Conservation (phyloP, 1,139 yeast genomes). For the Kluyveromyces marxianus region DNA sequence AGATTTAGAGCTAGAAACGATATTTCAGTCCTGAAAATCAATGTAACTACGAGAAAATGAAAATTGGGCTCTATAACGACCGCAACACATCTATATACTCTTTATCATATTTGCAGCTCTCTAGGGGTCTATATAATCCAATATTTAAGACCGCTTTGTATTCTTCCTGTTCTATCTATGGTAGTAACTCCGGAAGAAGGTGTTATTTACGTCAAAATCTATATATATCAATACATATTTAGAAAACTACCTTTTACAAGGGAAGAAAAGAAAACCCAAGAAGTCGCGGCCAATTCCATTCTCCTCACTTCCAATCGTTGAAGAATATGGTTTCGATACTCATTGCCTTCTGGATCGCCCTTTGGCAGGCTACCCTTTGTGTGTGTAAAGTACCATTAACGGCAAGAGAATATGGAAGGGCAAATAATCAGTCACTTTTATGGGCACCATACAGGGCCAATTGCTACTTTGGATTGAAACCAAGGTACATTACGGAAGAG, state of each 20-base stretch:
- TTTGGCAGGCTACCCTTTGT: background rate
- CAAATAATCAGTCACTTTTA: conserved; percentile 40
- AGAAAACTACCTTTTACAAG: no score
- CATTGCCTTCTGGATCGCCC: no score
- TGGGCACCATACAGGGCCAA: conserved; percentile 97
- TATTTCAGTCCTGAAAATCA: background rate
- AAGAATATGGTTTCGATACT: no score
- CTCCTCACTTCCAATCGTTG: no score
- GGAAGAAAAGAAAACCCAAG: no score
- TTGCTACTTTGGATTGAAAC: conserved; percentile 77
- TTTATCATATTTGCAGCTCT: background rate
- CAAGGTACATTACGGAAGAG: conserved; percentile 53
- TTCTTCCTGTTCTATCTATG: no score
- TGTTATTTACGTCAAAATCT: no score
- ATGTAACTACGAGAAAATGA: background rate
- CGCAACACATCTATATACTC: no score
- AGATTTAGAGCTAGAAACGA: background rate
- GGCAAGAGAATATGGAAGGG: conserved; percentile 20
- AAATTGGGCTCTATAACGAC: background rate
- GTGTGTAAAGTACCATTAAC: background rate
- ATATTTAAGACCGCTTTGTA: no score
- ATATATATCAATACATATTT: no score
- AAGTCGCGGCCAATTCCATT: no score
- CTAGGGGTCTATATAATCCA: background rate
- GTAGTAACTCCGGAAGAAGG: no score